Conservation (phyloP, 2,329 filamentous ascomycete genomes). For the Sclerotiophoma versabilis region DNA sequence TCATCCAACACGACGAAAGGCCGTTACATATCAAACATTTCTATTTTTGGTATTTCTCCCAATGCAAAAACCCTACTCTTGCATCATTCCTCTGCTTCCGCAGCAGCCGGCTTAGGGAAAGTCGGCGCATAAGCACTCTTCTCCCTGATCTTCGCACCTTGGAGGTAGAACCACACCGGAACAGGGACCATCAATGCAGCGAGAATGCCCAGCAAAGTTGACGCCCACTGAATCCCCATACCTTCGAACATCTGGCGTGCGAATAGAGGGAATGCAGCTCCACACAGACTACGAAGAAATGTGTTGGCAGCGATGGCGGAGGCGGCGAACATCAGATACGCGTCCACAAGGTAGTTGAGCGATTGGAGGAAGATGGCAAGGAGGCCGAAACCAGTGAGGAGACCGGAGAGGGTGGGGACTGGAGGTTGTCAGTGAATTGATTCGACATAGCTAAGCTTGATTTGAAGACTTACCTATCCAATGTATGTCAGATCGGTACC, state of each 20-base stretch:
- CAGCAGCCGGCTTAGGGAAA: conserved; percentile 19
- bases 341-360: conserved; percentile 68
- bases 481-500: conserved; percentile 53
- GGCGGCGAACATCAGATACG: conserved; percentile 64
- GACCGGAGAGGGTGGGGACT: conserved; percentile 52
- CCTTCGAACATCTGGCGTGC: conserved; percentile 63
- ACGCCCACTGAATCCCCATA: conserved; percentile 59
- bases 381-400: conserved; percentile 65
- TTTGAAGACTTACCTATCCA: conserved; percentile 39
- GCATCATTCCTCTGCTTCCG: conserved; percentile 14
- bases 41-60: background rate
- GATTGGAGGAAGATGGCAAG: conserved; percentile 65
- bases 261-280: conserved; percentile 62
- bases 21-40: background rate
- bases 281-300: conserved; percentile 59
- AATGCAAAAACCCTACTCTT: background rate
- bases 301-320: conserved; percentile 65
- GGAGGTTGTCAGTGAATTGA: background rate
- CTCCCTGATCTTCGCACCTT: conserved; percentile 54
- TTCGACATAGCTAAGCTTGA: background rate
- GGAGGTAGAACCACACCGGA: conserved; percentile 54
- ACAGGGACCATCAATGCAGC: conserved; percentile 55
- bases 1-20: background rate
- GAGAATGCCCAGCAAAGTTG: conserved; percentile 54
- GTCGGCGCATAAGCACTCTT: conserved; percentile 55